Conservation (phyloP, 805 yeast genomes). For the Blastobotrys parvus region DNA sequence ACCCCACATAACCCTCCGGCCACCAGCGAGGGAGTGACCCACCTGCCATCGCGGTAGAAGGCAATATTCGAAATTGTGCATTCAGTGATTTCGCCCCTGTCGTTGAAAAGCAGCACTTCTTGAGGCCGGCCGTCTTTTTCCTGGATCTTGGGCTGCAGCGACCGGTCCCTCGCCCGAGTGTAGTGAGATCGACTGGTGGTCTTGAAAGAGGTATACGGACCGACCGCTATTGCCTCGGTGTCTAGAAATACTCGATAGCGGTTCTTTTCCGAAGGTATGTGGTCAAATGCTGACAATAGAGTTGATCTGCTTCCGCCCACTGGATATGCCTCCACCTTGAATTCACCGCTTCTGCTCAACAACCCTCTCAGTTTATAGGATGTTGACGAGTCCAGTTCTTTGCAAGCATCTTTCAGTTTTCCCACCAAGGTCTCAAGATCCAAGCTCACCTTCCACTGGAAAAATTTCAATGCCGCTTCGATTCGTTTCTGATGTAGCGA, state of each 20-base stretch:
- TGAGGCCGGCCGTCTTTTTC: constrained; percentile 20
- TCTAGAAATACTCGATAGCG: constrained; percentile 61
- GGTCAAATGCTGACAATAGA: not conserved
- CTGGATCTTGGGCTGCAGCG: constrained; percentile 25
- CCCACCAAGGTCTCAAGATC: constrained; percentile 36
- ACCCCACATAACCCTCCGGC: constrained; percentile 83
- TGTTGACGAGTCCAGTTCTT: constrained; percentile 14
- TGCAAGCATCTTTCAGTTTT: constrained; percentile 34
- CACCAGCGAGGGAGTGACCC: constrained; percentile 76
- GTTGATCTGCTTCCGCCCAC: too few species aligned
- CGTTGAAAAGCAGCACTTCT: constrained; percentile 68
- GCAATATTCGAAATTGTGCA: constrained; percentile 82
- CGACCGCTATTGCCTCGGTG: constrained; percentile 39
- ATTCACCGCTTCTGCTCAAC: constrained; percentile 30
- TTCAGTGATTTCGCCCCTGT: constrained; percentile 57
- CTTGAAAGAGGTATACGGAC: constrained; percentile 81
- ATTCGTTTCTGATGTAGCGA: constrained; percentile 58
- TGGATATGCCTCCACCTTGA: constrained; percentile 32
- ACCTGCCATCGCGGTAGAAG: constrained; percentile 41
- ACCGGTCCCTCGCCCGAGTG: constrained; percentile 48
- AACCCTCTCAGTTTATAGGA: constrained; percentile 44
- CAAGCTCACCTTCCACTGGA: constrained; percentile 41
- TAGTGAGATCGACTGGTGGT: constrained; percentile 69
- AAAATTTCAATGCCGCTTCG: constrained; percentile 44
- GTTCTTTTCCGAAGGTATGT: constrained; percentile 12